phyloP scores from a whole-genome alignment of 1,284 basidiomycete species.

The Puccinia horiana region DNA sequence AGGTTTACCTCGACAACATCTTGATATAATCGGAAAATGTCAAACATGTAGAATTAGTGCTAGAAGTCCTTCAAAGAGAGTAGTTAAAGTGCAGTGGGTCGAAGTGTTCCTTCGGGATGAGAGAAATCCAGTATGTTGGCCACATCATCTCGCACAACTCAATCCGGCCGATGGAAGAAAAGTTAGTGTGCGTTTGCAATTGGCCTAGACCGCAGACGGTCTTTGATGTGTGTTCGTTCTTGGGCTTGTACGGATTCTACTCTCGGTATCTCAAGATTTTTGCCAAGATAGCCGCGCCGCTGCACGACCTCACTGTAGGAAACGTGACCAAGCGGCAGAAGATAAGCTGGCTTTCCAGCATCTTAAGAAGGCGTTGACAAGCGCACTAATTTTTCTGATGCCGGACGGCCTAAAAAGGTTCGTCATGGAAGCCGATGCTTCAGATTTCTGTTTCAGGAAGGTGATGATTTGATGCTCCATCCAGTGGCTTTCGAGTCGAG shows the following conservation, averaged over 20 bases:
- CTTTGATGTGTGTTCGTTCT: not conserved
- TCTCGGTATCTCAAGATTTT: not conserved
- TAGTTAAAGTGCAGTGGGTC: no score
- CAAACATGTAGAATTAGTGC: no score
- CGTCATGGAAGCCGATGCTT: not conserved
- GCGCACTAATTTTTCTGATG: no score
- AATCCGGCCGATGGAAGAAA: no score
- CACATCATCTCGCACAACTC: not conserved
- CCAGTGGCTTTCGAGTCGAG: no score
- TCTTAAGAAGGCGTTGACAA: not conserved
- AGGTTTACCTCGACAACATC: no score
- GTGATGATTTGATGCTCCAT: no score
- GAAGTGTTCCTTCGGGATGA: not conserved
- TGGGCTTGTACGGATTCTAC: not conserved
- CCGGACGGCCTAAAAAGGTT: no score
- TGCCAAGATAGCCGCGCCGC: not conserved
- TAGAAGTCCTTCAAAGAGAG: no score
- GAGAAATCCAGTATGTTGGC: not conserved
- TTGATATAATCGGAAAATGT: no score
- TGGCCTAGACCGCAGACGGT: not conserved
- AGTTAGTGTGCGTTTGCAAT: not conserved
- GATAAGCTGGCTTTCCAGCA: not conserved
- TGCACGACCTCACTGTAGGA: not conserved
- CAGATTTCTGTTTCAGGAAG: no score
- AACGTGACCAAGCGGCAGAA: not conserved